phyloP scores from a whole-genome alignment of 108 stramenopile genomes.

The Aurantiochytrium sp. region DNA sequence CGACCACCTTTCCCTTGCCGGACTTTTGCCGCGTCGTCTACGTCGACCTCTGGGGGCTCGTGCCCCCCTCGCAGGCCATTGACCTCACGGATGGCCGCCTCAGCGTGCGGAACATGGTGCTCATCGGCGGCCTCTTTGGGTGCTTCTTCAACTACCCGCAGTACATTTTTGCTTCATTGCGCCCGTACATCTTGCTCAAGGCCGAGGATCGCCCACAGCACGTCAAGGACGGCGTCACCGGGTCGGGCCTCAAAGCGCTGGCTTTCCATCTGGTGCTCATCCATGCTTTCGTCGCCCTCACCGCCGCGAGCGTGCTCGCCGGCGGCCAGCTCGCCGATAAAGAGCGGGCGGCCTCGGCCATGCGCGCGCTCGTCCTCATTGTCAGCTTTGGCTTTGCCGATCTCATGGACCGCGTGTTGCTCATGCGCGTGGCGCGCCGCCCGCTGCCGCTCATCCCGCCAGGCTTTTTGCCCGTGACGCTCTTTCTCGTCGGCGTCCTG shows the following conservation, averaged over 20 bases:
- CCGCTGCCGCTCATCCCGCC: background rate
- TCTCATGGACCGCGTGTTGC: slow-evolving; percentile 6
- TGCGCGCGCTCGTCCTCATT: background rate
- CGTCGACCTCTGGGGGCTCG: background rate
- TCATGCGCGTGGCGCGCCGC: slow-evolving; percentile 12
- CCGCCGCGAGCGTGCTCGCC: background rate
- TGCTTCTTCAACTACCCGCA: slow-evolving; percentile 27
- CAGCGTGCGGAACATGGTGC: background rate
- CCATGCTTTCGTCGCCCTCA: background rate
- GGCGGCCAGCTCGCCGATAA: background rate
- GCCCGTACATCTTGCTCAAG: background rate
- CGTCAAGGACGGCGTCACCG: slow-evolving; percentile 16
- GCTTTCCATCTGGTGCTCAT: background rate
- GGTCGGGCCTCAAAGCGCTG: background rate
- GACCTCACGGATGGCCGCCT: background rate
- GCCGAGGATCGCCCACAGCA: background rate
- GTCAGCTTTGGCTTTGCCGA: background rate
- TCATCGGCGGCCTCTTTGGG: background rate
- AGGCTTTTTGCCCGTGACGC: background rate
- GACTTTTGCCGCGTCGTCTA: background rate
- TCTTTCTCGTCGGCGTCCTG: background rate
- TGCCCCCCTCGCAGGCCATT: background rate
- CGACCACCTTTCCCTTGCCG: background rate
- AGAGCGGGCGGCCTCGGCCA: background rate
- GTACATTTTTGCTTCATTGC: background rate